These are phyloP conservation scores for Benincasa hispida DNA, from an alignment of 306 rosid genomes.

Conservation along the genomic window DNA sequence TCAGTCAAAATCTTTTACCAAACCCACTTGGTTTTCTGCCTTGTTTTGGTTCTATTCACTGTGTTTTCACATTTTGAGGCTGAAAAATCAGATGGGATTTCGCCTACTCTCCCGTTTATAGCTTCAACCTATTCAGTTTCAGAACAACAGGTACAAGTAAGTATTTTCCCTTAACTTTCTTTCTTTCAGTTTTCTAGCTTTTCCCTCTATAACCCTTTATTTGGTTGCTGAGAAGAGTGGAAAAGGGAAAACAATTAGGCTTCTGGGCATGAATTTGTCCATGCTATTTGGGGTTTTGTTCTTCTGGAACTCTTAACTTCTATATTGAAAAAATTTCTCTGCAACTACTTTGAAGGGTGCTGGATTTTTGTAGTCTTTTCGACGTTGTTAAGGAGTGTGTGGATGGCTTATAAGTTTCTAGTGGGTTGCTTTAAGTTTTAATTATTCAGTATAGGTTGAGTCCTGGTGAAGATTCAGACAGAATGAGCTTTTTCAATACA, in stretches of 20 bases:
- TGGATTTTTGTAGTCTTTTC: background rate
- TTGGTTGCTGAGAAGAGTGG: conserved; percentile 14
- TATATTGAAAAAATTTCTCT: background rate
- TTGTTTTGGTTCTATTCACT: conserved; percentile 11
- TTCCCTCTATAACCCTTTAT: conserved; percentile 11
- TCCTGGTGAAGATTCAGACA: conserved; percentile 50
- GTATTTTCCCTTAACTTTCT: background rate
- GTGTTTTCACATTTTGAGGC: conserved; percentile 15
- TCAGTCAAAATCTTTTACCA: conserved; percentile 41
- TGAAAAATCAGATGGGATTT: conserved; percentile 17
- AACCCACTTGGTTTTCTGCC: conserved; percentile 35
- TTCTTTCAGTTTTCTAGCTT: background rate
- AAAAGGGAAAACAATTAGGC: background rate
- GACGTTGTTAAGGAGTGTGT: background rate
- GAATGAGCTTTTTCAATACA: conserved; percentile 17
- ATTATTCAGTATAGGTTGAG: conserved; percentile 14
- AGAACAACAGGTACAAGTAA: background rate
- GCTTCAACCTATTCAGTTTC: conserved; percentile 12
- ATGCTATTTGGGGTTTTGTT: background rate
- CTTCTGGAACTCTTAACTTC: background rate
- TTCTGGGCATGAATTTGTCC: background rate
- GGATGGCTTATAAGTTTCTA: background rate
- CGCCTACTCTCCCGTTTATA: conserved; percentile 13
- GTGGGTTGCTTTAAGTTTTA: conserved; percentile 19
- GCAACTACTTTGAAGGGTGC: background rate